Base-by-base conservation (phyloP, 1,284 basidiomycete species). In the Rugosomyces carneus region DNA sequence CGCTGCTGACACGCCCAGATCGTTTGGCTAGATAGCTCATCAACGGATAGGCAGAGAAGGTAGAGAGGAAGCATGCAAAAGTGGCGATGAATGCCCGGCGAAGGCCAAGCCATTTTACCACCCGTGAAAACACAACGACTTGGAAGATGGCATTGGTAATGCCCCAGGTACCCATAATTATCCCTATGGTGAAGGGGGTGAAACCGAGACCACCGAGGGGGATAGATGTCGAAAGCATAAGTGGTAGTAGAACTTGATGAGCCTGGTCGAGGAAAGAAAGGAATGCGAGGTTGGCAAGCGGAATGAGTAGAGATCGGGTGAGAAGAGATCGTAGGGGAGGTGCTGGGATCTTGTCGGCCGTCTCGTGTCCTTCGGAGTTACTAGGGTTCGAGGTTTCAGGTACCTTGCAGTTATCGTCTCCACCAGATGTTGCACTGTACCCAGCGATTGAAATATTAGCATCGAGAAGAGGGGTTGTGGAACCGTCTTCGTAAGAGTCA, bases 211-310 rank as follows among this genome's bases (percentile, higher is more conserved):
- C 64, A 23, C 64, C 64, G 18, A 53, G 29, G n/a, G 44, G 36
- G 2, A 63, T 56, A 0, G 64, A 58, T 0, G 64, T 62, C 2
- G 60, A 64, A 41, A 60, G 59, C 53, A 66, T 62, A 3, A 68
- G 52, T 4, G 66, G 65, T 5, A 59, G 51, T 16, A 68, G 51
- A 2, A 60, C 64, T 19, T 48, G 40, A 42, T 59, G 50, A 19
- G 55, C 50, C 40, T 62, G 62, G 32, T 67, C 65, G 9, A 60
- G 45, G 32, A 68, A 60, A 9, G 58, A 49, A 7, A 67, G 52
- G 11, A 60, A 53, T 13, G 57, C 47, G 20, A 54, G 52, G 18
- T 49, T 55, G 21, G 44, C 19, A 18, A 60, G 46, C 13, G 52
- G 40, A 11, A 55, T 48, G 11, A 55, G 26, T 20, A 61, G 47